Conservation (phyloP, 1,139 yeast genomes). For the Taphrina flavorubra region DNA sequence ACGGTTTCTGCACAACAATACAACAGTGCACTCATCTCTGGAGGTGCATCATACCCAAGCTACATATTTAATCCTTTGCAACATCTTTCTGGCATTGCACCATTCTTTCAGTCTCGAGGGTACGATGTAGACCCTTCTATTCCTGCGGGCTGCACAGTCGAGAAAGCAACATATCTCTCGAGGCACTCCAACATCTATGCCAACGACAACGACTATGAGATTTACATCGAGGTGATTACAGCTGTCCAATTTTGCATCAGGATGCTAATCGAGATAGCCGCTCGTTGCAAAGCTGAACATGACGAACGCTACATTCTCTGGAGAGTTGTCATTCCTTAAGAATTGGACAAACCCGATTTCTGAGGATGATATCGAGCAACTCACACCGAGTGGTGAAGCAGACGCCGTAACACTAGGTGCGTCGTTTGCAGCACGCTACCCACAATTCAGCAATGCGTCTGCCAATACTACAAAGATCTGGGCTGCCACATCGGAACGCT, state of each 20-base stretch:
- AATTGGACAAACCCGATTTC: conserved; percentile 25
- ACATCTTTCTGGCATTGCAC: conserved; percentile 21
- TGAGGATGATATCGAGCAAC: conserved; percentile 16
- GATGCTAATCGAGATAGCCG: neutral
- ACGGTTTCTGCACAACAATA: conserved; percentile 6
- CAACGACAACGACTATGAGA: conserved; percentile 26
- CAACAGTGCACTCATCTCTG: conserved; percentile 11
- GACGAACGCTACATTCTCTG: conserved; percentile 20
- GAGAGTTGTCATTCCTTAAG: neutral
- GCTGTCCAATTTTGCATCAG: no score
- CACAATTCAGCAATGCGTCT: conserved; percentile 28
- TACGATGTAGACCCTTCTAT: conserved; percentile 5
- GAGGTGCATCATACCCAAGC: conserved; percentile 6
- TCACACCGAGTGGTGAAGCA: conserved; percentile 15
- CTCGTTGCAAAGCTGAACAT: conserved; percentile 16
- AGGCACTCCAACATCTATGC: conserved; percentile 30
- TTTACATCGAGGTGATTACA: conserved; percentile 13
- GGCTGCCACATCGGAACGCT: conserved; percentile 24
- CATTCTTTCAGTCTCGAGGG: conserved; percentile 18
- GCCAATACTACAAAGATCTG: conserved; percentile 24
- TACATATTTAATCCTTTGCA: conserved; percentile 14
- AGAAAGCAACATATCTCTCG: conserved; percentile 22
- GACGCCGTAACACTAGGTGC: conserved; percentile 6
- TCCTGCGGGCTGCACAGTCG: conserved; percentile 10
- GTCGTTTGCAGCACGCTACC: conserved; percentile 17